Base-by-base conservation (phyloP, 1,284 basidiomycete species). In the Heterobasidion irregulare region DNA sequence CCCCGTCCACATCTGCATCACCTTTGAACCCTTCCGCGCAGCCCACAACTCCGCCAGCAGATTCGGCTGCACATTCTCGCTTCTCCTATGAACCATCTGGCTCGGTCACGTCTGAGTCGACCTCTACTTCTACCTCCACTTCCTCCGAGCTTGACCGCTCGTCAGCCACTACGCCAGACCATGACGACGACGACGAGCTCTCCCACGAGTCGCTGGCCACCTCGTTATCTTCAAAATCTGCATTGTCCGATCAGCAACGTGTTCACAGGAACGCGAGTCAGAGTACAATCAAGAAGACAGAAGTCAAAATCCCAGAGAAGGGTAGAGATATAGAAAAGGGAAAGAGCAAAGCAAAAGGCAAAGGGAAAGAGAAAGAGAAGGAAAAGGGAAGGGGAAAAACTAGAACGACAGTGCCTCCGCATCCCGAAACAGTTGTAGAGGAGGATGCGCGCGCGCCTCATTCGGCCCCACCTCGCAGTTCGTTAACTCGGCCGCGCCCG, bases 131-230 rank as follows among this genome's bases (percentile, higher is more conserved):
- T 62, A 71, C 78, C 53, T 79, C 78, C 51, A 76, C 77, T 51
- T 75, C 77, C 18, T 80, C 79, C n/a, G 71, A 78, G 52, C 71
- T 78, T 58, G 72, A 66, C 43, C 74, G 75, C 1, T 82, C 84
- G 9, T 68, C 76, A 2, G 77, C 81, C 16, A 79, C 80, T 8
- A 82, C 82, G 1, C 80, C 81, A 6, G 79, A 82, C 59, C 26
- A 26, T 26, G 26, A 5, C 26, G 26, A 26, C 1, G 72, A 77
- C 2, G 52, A 58, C 34, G 10, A 50, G 26, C 32, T 13, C 8
- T 50, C 38, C 13, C 54, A 55, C 32, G 54, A 55, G 15, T 26
- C 54, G 47, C 63, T 61, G 13, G 63, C 64, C n/a, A 61, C 67
- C 46, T 54, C 59, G 18, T 77, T 82, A 57, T 26, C 26, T 26